Evolutionary conservation across 352 stramenopile genomes (phyloP), one percentile per base, ranked within the genome.

Genomic region (Globisporangium abappressorium): DNA sequence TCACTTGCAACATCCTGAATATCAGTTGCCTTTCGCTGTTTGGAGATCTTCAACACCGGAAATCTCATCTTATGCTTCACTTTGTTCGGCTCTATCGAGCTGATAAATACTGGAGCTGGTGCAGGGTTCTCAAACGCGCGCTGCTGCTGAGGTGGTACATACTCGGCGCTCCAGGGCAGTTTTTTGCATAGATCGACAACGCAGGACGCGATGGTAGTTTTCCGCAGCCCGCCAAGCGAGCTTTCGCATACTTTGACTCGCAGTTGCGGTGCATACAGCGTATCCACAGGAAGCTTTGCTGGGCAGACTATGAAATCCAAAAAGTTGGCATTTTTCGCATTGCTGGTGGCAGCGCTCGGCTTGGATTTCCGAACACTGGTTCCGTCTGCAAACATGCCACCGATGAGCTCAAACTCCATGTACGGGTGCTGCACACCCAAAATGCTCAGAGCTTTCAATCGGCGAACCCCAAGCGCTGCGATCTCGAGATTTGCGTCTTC

Each of bases 261-360:
- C 1, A 94, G 66, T 66, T 91, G 82, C 12, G 86, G 86, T 0
- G 79, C 70, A 61, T 82, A 92, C 0, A 94, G 55, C 0, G 72
- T 82, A 46, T 94, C 86, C 0, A 90, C 49, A 2, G 84, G 86
- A 0, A 94, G 57, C 61, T 82, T 85, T 0, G 80, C 80, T 4
- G 70, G 65, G 11, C 86, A 66, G 1, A 84, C 71, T 11, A 92
- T 72, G 11, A 75, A 71, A 28, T 94, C 84, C 15, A 93, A 62
- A n/a, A 93, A 82, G 26, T 92, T 94, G 3, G 78, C 84, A 24
- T 94, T 90, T 66, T 94, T 94, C 51, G 74, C 80, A 33, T 71
- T 80, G 3, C 61, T 57, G 5, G 68, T 77, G 5, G 79, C 30
- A 30, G 33, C 22, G 20, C 78, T 77, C 2, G 82, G 69, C 28